phyloP scores from a whole-genome alignment of 352 stramenopile genomes.

The Aphanomyces astaci region DNA sequence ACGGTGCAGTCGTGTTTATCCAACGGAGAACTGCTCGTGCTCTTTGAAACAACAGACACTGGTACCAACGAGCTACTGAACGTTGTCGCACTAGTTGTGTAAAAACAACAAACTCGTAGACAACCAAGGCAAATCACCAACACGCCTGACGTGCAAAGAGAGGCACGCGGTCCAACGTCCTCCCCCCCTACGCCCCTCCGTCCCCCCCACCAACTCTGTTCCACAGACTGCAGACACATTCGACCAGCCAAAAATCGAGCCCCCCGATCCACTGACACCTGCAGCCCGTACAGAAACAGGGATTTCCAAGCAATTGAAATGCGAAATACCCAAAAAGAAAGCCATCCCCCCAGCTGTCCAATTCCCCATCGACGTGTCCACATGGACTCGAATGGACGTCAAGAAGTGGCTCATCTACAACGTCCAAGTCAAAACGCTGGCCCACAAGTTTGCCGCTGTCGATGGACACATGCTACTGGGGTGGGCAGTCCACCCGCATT shows the following conservation, averaged over 20 bases:
- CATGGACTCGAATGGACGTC: slow-evolving; percentile 3
- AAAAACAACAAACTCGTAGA: too few species aligned
- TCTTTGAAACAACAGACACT: slow-evolving; percentile 23
- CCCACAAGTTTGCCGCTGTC: background rate
- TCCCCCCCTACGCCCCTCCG: background rate
- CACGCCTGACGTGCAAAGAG: background rate
- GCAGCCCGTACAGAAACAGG: too few species aligned
- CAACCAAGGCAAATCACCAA: background rate
- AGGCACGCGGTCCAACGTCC: background rate
- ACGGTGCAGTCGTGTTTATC: slow-evolving; percentile 27
- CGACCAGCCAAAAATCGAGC: too few species aligned
- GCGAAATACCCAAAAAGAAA: background rate
- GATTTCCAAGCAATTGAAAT: background rate
- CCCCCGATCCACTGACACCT: too few species aligned
- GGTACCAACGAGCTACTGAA: too few species aligned
- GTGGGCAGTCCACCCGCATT: background rate
- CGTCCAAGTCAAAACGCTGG: background rate
- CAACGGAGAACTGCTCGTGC: slow-evolving; percentile 41
- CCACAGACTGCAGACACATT: too few species aligned
- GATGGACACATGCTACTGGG: background rate
- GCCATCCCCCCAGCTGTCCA: background rate
- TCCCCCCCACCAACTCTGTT: too few species aligned
- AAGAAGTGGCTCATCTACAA: slow-evolving; percentile 22
- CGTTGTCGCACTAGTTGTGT: too few species aligned
- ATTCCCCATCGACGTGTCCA: background rate